These are phyloP conservation scores for Talaromyces nanjingensis DNA, from an alignment of 495 filamentous ascomycete species.

Conservation along the genomic window DNA sequence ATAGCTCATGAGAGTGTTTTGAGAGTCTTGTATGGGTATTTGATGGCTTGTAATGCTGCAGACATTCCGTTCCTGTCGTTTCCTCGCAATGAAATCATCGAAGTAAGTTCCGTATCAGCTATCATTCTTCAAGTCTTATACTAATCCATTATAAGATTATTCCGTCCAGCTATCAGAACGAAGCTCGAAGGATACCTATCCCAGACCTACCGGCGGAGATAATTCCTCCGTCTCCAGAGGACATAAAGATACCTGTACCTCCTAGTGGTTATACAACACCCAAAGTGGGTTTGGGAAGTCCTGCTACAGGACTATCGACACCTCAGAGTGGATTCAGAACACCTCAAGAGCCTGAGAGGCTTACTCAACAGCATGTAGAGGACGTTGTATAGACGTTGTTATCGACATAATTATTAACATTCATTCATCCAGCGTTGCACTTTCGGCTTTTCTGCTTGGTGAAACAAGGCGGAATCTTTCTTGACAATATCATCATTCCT, in stretches of 20 bases:
- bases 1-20: slow-evolving; percentile 97
- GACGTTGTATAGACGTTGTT: slow-evolving; percentile 32
- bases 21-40: slow-evolving; percentile 91
- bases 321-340: slow-evolving; percentile 35
- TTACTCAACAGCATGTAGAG: slow-evolving; percentile 43
- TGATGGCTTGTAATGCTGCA: slow-evolving; percentile 97
- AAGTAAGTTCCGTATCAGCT: slow-evolving; percentile 40
- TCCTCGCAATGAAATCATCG: slow-evolving; percentile 93
- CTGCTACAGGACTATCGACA: slow-evolving; percentile 33
- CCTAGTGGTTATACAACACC: slow-evolving; percentile 48
- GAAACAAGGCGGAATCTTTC: background rate
- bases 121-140: background rate
- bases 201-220: slow-evolving; percentile 53
- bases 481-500: background rate
- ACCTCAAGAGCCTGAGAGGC: slow-evolving; percentile 40
- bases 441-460: background rate
- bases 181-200: slow-evolving; percentile 79
- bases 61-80: slow-evolving; percentile 94
- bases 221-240: slow-evolving; percentile 71
- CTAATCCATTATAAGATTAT: slow-evolving; percentile 59
- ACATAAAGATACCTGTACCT: slow-evolving; percentile 75
- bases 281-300: slow-evolving; percentile 40
- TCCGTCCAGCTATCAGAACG: slow-evolving; percentile 93
- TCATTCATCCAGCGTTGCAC: slow-evolving; percentile 1
- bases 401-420: background rate